These are phyloP conservation scores for Lophiotrema nucula DNA, from an alignment of 495 filamentous ascomycete genomes.

Conservation along the genomic window DNA sequence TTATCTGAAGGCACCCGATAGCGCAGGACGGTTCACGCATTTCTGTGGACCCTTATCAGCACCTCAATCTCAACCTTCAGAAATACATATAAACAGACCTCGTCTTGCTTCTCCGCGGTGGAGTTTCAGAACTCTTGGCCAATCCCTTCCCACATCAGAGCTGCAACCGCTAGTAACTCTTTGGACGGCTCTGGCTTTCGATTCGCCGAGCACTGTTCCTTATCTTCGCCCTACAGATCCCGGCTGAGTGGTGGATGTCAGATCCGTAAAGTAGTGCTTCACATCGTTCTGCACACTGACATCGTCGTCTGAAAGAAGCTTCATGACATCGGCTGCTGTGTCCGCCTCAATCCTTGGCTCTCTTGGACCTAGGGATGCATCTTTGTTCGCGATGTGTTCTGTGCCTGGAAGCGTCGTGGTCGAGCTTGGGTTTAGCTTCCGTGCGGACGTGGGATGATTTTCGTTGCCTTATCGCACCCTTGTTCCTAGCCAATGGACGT, in stretches of 20 bases:
- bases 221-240: conserved; percentile 2
- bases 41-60: conserved; percentile 24
- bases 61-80: neutral
- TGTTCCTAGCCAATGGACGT: conserved; percentile 5
- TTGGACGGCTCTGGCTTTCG: too few relatives aligned
- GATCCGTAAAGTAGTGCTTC: neutral
- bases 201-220: neutral
- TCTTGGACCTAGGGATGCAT: neutral
- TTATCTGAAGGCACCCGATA: conserved; percentile 19
- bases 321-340: neutral
- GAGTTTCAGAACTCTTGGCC: neutral
- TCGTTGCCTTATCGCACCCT: conserved; percentile 22
- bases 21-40: neutral
- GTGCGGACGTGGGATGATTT: conserved; percentile 15
- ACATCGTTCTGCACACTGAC: too few relatives aligned
- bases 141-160: neutral
- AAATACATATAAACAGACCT: conserved; percentile 1
- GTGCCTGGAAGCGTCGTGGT: conserved; percentile 3
- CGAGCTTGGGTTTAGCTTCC: conserved; percentile 11
- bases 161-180: too few relatives aligned
- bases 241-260: neutral
- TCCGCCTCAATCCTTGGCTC: conserved; percentile 9
- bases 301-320: too few relatives aligned
- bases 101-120: conserved; percentile 20
- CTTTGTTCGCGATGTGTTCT: neutral